Evolutionary conservation across 129 eudicot species (phyloP).

Genomic region (Dittrichia graveolens): DNA sequence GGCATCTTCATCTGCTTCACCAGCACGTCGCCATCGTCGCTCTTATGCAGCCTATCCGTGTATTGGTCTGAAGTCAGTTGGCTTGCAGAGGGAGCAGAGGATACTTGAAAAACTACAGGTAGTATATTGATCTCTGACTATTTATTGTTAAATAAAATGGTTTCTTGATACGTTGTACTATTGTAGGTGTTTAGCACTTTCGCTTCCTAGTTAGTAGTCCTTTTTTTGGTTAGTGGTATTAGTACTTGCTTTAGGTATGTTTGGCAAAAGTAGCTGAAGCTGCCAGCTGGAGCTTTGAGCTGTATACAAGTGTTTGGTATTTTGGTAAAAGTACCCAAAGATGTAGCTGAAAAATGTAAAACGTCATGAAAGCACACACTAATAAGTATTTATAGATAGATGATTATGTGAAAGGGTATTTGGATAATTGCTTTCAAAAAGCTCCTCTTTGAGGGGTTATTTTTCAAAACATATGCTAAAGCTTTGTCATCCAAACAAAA

Average conservation of each 20-base stretch:
- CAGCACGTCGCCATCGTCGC: constrained; percentile 43
- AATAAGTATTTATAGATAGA: too few relatives aligned
- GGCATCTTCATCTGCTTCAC: constrained; percentile 31
- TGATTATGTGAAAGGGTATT: too few relatives aligned
- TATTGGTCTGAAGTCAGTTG: constrained; percentile 47
- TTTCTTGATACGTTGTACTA: not conserved
- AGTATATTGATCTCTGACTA: constrained; percentile 21
- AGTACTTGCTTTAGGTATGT: not conserved
- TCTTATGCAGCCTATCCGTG: constrained; percentile 71
- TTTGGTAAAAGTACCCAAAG: too few relatives aligned
- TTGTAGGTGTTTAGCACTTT: not conserved
- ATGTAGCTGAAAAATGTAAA: too few relatives aligned
- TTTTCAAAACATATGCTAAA: too few relatives aligned
- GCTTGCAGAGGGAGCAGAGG: constrained; percentile 69
- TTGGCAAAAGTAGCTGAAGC: too few relatives aligned
- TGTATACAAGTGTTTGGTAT: too few relatives aligned
- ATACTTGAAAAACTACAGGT: constrained; percentile 79
- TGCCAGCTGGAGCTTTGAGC: too few relatives aligned
- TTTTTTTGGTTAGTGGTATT: not conserved
- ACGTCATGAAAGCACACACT: too few relatives aligned
- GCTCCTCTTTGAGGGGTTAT: too few relatives aligned
- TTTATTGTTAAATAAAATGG: not conserved
- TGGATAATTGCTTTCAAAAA: too few relatives aligned
- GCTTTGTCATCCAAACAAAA: too few relatives aligned
- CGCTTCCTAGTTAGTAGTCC: not conserved